A percentile compares a stretch with the other conserved stretches of the same genome.
Evolutionary conservation across 116 monocot species (phyloP).

Genomic region (Papilionanthe hybrid): DNA sequence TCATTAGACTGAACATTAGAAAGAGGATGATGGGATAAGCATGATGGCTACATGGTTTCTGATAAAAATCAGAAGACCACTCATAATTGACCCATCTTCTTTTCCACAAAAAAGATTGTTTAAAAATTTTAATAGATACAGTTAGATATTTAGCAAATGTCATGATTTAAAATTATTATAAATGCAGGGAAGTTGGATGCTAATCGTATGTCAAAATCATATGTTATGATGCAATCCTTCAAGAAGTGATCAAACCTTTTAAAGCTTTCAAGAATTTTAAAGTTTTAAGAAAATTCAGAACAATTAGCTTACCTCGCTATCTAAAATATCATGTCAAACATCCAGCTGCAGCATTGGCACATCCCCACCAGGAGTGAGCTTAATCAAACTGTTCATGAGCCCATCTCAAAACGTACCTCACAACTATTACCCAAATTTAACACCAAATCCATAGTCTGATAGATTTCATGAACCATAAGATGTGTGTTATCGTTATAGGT

Average conservation of each 20-base stretch:
- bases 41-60: not conserved
- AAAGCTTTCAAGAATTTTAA: not conserved
- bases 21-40: not conserved
- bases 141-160: not conserved
- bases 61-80: not conserved
- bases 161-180: not conserved
- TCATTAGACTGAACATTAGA: not conserved
- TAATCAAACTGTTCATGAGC: not conserved
- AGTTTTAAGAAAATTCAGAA: not conserved
- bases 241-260: not conserved
- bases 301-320: not conserved
- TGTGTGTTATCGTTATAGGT: slow-evolving; percentile 34
- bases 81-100: not conserved
- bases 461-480: slow-evolving; percentile 25
- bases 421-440: not conserved
- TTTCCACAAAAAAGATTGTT: not conserved
- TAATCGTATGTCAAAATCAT: not conserved
- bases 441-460: not conserved
- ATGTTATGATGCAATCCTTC: not conserved
- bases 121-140: not conserved
- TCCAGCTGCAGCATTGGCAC: not conserved
- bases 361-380: not conserved
- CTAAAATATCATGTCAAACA: not conserved
- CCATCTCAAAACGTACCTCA: not conserved
- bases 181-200: not conserved